Evolutionary conservation across 2,329 filamentous ascomycete genomes (phyloP).

Genomic region (Venturia nashicola): DNA sequence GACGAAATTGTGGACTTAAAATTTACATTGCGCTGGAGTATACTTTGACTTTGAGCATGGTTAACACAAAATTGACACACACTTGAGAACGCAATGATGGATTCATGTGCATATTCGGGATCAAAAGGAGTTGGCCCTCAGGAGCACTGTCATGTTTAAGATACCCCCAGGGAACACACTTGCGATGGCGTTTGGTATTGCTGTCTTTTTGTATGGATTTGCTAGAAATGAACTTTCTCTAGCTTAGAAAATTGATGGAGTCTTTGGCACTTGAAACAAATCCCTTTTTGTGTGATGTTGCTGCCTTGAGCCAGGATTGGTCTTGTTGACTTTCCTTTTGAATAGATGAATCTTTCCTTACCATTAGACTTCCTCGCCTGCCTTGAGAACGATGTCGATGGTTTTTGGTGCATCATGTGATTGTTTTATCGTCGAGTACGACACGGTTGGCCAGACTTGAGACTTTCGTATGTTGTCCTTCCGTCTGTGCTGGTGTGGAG

Average conservation of each 20-base stretch:
- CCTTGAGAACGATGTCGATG: no score
- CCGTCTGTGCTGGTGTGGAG: no score
- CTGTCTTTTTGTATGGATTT: background rate
- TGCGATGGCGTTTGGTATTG: background rate
- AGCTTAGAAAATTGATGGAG: background rate
- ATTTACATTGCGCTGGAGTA: background rate
- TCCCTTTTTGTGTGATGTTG: background rate
- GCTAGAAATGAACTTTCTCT: background rate
- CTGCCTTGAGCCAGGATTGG: background rate
- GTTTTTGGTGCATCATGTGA: no score
- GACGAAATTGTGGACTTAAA: background rate
- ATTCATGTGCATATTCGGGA: background rate
- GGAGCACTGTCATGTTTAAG: background rate
- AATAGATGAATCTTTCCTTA: no score
- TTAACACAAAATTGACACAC: background rate
- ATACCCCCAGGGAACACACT: background rate
- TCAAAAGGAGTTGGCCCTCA: background rate
- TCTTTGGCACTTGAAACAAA: background rate
- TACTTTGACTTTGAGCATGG: background rate
- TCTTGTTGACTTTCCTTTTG: no score
- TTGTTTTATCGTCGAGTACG: no score
- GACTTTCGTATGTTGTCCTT: no score
- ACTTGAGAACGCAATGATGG: background rate
- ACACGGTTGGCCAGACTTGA: no score
- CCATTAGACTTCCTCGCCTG: no score